Evolutionary conservation across 1,284 basidiomycete genomes (phyloP), one percentile per base, ranked within the genome.

Genomic region (Cutaneotrichosporon dermatis): DNA sequence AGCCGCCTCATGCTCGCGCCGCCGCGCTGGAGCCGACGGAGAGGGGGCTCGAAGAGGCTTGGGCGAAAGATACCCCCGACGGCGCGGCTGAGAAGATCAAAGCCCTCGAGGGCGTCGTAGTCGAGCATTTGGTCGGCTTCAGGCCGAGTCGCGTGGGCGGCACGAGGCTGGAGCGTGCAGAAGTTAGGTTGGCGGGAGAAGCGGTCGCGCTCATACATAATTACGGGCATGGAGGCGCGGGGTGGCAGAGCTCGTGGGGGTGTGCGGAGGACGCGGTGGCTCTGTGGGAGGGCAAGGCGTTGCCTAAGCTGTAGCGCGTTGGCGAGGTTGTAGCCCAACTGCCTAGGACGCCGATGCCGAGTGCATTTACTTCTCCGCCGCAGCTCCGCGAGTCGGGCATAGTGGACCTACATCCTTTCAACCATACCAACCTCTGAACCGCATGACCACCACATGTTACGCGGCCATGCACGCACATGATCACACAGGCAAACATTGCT

Each of bases 211-310:
- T 77, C 6, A 57, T 77, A 3, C 67, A 75, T 57, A 77, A 76
- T 55, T 79, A 79, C 56, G 75, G 77, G 4, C 77, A 79, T 52
- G 76, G 77, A 1, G 77, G 77, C 0, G 76, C 72, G 11, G 77
- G 77, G 9, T 79, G 76, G 76, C 77, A 79, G 66, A 70, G 70
- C 51, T 70, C 63, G 35, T 78, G 76, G 76, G 76, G 73, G 0
- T 71, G 67, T 9, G 76, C 77, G 0, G 71, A 75, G 62, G 72
- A 75, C 44, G 72, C 70, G 7, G 68, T 68, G 10, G 63, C 53
- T 6, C 55, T 84, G 79, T 66, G 80, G 34, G 58, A 51, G 11
- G 52, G 57, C 7, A 43, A 42, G 39, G 43, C 49, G 25, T 45
- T 39, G 58, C 33, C 54, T 43, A 55, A 59, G 58, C 42, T 45